A percentile compares a stretch with the other conserved stretches of the same genome.
These are phyloP conservation scores for Phytophthora crassamura DNA, from an alignment of 352 stramenopile genomes.

Conservation along the genomic window DNA sequence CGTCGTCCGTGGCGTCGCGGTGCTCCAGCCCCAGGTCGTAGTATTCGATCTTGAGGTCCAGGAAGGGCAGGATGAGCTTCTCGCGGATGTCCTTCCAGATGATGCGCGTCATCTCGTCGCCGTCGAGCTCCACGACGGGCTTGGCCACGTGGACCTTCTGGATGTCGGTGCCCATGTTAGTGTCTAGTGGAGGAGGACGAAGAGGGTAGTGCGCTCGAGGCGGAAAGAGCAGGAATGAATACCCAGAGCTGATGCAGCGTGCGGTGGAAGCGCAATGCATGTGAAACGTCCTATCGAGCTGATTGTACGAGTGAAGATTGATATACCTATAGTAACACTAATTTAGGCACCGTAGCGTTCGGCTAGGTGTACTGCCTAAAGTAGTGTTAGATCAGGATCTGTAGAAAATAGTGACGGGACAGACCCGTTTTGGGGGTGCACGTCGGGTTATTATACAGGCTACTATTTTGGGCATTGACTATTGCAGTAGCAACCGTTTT, in stretches of 20 bases:
- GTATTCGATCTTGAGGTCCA: constrained; percentile 85
- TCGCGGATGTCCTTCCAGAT: constrained; percentile 70
- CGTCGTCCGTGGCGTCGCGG: constrained; percentile 79
- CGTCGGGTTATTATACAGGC: too few relatives aligned
- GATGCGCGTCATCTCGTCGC: constrained; percentile 88
- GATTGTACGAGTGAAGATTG: constrained; percentile 8
- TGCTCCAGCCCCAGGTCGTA: constrained; percentile 76
- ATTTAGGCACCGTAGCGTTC: too few relatives aligned
- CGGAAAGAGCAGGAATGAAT: too few relatives aligned
- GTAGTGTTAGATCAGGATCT: too few relatives aligned
- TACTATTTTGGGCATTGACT: too few relatives aligned
- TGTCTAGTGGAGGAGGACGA: background rate
- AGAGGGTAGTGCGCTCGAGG: too few relatives aligned
- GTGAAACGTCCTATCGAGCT: constrained; percentile 16
- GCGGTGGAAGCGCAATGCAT: constrained; percentile 21
- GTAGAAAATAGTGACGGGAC: too few relatives aligned
- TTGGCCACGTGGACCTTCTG: constrained; percentile 83
- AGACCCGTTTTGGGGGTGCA: too few relatives aligned
- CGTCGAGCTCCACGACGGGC: constrained; percentile 85
- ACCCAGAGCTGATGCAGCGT: constrained; percentile 14
- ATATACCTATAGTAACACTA: too few relatives aligned
- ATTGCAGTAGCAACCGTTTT: too few relatives aligned
- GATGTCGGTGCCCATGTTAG: constrained; percentile 35
- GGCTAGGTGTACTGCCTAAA: too few relatives aligned
- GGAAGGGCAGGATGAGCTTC: constrained; percentile 78